phyloP scores from a whole-genome alignment of 2,329 filamentous ascomycete genomes.

The Aureobasidium sp. region DNA sequence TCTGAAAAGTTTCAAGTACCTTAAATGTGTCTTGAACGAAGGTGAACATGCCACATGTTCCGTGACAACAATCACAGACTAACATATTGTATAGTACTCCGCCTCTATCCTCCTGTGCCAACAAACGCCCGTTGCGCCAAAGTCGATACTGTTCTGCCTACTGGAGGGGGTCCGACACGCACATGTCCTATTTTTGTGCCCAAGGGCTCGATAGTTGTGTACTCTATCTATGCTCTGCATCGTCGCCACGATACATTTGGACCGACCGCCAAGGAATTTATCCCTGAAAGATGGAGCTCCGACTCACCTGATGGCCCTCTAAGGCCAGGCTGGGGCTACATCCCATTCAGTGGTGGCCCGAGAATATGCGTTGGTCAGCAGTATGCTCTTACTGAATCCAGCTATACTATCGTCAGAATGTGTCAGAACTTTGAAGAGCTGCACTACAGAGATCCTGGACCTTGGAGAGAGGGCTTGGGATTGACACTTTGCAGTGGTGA shows the following conservation, averaged over 20 bases:
- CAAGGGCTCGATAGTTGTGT: slow-evolving; percentile 27
- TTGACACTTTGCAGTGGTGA: not conserved
- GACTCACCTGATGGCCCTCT: not conserved
- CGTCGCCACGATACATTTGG: slow-evolving; percentile 33
- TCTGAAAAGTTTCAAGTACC: slow-evolving; percentile 24
- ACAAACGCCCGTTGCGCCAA: slow-evolving; percentile 69
- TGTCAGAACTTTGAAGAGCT: not conserved
- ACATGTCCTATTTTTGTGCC: slow-evolving; percentile 46
- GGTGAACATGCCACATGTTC: slow-evolving; percentile 15
- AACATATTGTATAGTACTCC: slow-evolving; percentile 36
- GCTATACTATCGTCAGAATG: slow-evolving; percentile 8
- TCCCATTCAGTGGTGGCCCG: slow-evolving; percentile 8
- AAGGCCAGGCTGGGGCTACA: not conserved
- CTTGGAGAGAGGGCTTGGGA: not conserved
- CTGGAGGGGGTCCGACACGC: slow-evolving; percentile 49
- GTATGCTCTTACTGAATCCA: slow-evolving; percentile 10
- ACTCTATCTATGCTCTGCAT: slow-evolving; percentile 32
- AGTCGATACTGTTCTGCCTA: slow-evolving; percentile 65
- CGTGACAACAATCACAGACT: too few species aligned
- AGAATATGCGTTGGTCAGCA: slow-evolving; percentile 9
- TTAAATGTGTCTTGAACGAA: slow-evolving; percentile 57
- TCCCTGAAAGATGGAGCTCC: slow-evolving; percentile 29
- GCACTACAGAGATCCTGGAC: not conserved
- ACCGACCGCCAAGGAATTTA: slow-evolving; percentile 33
- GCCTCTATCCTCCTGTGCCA: slow-evolving; percentile 71